These are phyloP conservation scores for Cymbopogon citratus DNA, from an alignment of 176 grass and related monocot genomes.

Conservation along the genomic window DNA sequence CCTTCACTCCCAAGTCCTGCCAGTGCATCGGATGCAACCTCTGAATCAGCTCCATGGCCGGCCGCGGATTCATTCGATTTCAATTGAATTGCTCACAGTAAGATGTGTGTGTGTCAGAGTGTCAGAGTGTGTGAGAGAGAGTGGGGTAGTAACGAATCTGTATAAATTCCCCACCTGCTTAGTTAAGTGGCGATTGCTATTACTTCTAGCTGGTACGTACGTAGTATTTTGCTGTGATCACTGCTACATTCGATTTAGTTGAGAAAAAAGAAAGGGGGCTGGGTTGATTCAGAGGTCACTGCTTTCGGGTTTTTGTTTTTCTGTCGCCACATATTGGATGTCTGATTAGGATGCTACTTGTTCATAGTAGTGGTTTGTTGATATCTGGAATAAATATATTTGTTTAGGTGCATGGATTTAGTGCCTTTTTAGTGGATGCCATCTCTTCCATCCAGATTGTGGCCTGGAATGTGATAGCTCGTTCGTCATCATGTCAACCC, in stretches of 20 bases:
- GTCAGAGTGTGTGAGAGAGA: not conserved
- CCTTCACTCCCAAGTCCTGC: slow-evolving; percentile 86
- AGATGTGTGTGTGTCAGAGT: not conserved
- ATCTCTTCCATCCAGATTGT: not conserved
- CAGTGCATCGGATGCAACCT: slow-evolving; percentile 62
- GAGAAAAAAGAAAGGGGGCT: not conserved
- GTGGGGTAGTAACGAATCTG: slow-evolving; percentile 18
- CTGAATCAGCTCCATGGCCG: slow-evolving; percentile 28
- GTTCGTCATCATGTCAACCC: not conserved
- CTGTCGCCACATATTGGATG: not conserved
- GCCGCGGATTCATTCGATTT: not conserved
- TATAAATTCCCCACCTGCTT: slow-evolving; percentile 21
- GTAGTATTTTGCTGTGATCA: slow-evolving; percentile 36
- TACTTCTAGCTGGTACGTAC: slow-evolving; percentile 19
- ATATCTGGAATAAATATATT: not conserved
- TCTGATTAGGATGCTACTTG: slow-evolving; percentile 6
- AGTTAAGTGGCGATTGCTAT: slow-evolving; percentile 21
- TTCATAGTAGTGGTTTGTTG: slow-evolving; percentile 8
- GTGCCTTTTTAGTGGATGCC: not conserved
- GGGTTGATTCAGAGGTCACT: slow-evolving; percentile 17
- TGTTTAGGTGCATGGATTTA: not conserved
- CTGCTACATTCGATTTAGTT: slow-evolving; percentile 28
- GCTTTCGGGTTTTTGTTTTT: not conserved
- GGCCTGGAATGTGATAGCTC: not conserved
- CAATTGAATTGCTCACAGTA: not conserved